phyloP scores from a whole-genome alignment of 257 asterid species.

The Parsonsia alboflavescens region DNA sequence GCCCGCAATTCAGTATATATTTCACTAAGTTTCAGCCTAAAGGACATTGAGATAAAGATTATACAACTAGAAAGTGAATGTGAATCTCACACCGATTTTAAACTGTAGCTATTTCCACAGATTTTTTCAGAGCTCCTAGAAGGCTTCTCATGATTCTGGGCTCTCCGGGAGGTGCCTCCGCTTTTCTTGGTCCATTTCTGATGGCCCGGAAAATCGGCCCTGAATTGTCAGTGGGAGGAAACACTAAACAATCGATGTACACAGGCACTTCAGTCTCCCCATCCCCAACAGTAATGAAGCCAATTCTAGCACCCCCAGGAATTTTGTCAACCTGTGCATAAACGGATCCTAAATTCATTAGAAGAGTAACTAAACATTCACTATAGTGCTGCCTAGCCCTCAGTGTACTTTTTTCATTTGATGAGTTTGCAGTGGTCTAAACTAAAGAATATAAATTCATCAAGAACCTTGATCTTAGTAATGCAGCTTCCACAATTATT shows the following conservation, averaged over 20 bases:
- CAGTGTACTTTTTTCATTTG: no score
- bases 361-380: neutral
- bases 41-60: neutral
- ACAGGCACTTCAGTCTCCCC: constrained; percentile 60
- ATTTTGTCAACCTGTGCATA: constrained; percentile 69
- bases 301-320: constrained; percentile 89
- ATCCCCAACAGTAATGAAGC: constrained; percentile 67
- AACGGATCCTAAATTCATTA: neutral
- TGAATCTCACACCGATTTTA: constrained; percentile 10
- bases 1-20: no score
- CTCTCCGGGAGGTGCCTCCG: constrained; percentile 70
- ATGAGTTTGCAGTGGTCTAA: neutral
- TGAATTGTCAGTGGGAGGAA: constrained; percentile 48
- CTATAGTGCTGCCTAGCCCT: neutral
- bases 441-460: neutral
- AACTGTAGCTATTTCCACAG: constrained; percentile 61
- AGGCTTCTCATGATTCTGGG: constrained; percentile 92
- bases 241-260: constrained; percentile 79
- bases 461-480: neutral
- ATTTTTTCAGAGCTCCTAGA: constrained; percentile 71
- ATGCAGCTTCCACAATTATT: neutral
- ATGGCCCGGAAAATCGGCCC: constrained; percentile 67
- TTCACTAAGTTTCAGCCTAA: neutral
- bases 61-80: neutral
- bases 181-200: constrained; percentile 68